Conservation (phyloP, 2,329 filamentous ascomycete species). For the Fusarium sp. region DNA sequence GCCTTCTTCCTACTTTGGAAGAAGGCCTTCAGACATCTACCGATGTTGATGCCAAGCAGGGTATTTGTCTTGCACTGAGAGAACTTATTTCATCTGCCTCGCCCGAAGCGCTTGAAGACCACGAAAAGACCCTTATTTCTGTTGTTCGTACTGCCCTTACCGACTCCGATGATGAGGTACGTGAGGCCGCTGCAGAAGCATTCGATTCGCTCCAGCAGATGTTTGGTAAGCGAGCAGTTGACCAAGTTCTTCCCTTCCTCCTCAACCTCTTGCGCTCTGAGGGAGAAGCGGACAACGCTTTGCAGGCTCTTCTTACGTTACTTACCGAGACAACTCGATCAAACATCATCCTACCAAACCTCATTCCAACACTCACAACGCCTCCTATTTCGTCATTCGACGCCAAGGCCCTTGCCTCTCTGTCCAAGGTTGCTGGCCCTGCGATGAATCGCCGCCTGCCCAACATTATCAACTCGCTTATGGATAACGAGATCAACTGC, state of each 20-base stretch:
- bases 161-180: conserved; percentile 88
- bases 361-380: conserved; percentile 91
- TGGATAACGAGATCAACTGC: conserved; percentile 89
- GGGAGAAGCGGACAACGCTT: conserved; percentile 88
- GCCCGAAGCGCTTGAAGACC: conserved; percentile 89
- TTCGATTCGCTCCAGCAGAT: conserved; percentile 96
- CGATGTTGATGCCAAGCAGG: conserved; percentile 93
- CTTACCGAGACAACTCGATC: conserved; percentile 94
- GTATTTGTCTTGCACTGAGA: conserved; percentile 95
- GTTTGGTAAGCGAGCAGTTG: conserved; percentile 92
- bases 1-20: conserved; percentile 89
- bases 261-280: conserved; percentile 90
- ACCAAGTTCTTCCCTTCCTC: conserved; percentile 93
- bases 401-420: conserved; percentile 89
- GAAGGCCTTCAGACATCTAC: conserved; percentile 89
- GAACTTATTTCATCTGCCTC: conserved; percentile 93
- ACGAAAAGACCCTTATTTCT: conserved; percentile 94
- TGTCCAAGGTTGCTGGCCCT: conserved; percentile 90
- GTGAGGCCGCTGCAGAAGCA: conserved; percentile 95
- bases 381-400: conserved; percentile 95
- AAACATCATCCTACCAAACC: conserved; percentile 95
- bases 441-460: conserved; percentile 93
- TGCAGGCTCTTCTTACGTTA: conserved; percentile 91
- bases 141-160: conserved; percentile 94
- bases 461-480: conserved; percentile 90